These are phyloP conservation scores for Coprinopsis marcescibilis DNA, from an alignment of 768 basidiomycete genomes.

Conservation along the genomic window DNA sequence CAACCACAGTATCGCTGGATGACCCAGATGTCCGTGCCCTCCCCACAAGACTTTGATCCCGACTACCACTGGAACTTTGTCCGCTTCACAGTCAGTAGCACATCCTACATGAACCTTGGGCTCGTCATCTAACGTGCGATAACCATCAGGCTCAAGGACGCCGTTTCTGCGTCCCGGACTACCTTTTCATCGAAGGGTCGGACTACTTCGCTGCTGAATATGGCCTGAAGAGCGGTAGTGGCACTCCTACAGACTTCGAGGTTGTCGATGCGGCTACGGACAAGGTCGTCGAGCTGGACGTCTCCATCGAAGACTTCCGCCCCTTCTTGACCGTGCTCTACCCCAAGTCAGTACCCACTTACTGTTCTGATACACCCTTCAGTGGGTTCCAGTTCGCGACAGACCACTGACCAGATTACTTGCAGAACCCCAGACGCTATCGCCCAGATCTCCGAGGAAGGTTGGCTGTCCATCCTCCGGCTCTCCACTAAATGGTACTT, in stretches of 20 bases:
- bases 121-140: too few relatives aligned
- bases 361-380: neutral
- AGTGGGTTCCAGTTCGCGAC: neutral
- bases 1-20: too few relatives aligned
- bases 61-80: too few relatives aligned
- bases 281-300: neutral
- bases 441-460: neutral
- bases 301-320: neutral
- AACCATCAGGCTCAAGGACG: neutral
- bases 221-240: neutral
- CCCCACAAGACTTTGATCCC: too few relatives aligned
- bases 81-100: too few relatives aligned
- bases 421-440: neutral
- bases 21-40: too few relatives aligned
- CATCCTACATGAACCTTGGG: too few relatives aligned
- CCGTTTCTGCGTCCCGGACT: neutral
- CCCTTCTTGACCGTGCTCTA: neutral
- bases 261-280: neutral
- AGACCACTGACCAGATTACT: neutral
- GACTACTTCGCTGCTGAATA: neutral
- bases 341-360: neutral
- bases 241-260: neutral
- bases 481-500: constrained; percentile 1
- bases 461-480: neutral
- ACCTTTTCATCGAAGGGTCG: neutral